Conservation (phyloP, 495 filamentous ascomycete species). For the Parathielavia appendiculata region DNA sequence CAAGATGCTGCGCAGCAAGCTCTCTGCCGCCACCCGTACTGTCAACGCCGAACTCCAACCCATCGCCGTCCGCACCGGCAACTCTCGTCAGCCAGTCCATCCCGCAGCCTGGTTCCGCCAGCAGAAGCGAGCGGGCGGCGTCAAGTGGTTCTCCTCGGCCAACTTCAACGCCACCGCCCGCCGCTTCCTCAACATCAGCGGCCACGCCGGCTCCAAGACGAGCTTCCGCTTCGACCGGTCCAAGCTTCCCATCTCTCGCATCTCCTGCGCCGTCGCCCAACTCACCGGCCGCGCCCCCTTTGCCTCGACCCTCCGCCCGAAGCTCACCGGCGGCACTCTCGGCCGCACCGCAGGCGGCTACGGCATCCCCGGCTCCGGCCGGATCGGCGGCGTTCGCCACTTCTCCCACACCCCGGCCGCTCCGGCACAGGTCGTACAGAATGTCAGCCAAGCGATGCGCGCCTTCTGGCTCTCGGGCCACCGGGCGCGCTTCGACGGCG, state of each 20-base stretch:
- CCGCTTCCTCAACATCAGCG: conserved; percentile 56
- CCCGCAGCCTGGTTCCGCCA: conserved; percentile 67
- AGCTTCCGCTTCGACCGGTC: conserved; percentile 54
- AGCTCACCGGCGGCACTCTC: conserved; percentile 82
- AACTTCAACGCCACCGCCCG: conserved; percentile 53
- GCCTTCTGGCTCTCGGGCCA: conserved; percentile 86
- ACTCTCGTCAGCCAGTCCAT: conserved; percentile 63
- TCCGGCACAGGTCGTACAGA: conserved; percentile 86
- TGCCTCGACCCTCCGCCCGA: conserved; percentile 83
- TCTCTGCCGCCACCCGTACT: conserved; percentile 51
- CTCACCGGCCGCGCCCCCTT: conserved; percentile 76
- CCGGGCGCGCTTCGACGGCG: conserved; percentile 76
- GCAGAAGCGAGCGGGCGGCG: conserved; percentile 50
- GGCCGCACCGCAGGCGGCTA: conserved; percentile 85
- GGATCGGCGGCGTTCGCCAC: conserved; percentile 68
- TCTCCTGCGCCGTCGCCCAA: conserved; percentile 60
- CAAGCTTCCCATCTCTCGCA: conserved; percentile 59
- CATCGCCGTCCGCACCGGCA: conserved; percentile 44
- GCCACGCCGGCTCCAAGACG: conserved; percentile 27
- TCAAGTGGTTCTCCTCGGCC: conserved; percentile 64
- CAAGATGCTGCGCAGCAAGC: conserved; percentile 50
- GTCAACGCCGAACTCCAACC: conserved; percentile 46
- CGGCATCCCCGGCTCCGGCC: conserved; percentile 60
- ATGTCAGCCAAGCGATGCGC: conserved; percentile 84
- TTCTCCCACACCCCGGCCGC: conserved; percentile 84